Evolutionary conservation across 768 basidiomycete species (phyloP).

Genomic region (Hygrophoropsis aurantiaca): DNA sequence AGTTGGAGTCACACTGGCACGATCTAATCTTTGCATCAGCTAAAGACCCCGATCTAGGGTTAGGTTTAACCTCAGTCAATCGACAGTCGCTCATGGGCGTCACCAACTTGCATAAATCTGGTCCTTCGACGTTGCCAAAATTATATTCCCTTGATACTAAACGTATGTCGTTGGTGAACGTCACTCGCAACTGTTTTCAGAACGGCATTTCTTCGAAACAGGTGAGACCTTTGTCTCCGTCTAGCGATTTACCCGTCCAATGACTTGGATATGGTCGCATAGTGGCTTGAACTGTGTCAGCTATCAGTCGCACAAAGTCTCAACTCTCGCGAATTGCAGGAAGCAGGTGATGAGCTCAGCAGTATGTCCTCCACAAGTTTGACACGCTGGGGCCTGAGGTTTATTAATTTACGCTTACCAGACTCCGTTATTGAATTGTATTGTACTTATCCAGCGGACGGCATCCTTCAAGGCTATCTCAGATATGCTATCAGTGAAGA

Average conservation of each 20-base stretch:
- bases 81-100: too few species aligned
- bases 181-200: conserved; percentile 75
- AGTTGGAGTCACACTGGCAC: too few species aligned
- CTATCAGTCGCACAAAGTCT: conserved; percentile 51
- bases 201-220: conserved; percentile 63
- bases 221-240: conserved; percentile 37
- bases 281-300: conserved; percentile 73
- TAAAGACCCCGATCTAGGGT: conserved; percentile 15
- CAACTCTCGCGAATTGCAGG: conserved; percentile 20
- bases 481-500: conserved; percentile 55
- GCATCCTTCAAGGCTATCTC: conserved; percentile 65
- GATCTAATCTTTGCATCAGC: too few species aligned
- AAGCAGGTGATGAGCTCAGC: conserved; percentile 56
- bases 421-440: conserved; percentile 72
- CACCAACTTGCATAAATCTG: neutral
- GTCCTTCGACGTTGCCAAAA: neutral
- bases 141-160: neutral
- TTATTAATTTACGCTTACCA: conserved; percentile 24
- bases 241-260: neutral
- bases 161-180: conserved; percentile 65
- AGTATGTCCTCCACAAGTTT: conserved; percentile 42
- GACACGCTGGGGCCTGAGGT: neutral
- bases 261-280: conserved; percentile 8
- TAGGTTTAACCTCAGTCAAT: conserved; percentile 19
- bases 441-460: conserved; percentile 68